These are phyloP conservation scores for Helianthus tuberosus DNA, from an alignment of 129 eudicot species.

Conservation along the genomic window DNA sequence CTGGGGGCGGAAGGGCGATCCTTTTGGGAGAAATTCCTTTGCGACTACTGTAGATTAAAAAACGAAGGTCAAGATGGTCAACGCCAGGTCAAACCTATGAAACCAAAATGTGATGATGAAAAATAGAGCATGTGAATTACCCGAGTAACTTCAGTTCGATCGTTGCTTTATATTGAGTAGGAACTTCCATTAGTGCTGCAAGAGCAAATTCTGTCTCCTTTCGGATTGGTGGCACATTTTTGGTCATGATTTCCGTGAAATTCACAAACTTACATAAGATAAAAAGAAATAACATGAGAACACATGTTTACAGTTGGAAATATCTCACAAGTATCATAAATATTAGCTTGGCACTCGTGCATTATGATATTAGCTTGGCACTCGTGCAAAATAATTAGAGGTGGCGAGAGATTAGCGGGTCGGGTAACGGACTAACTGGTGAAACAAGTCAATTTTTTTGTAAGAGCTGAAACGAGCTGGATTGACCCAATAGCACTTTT, in stretches of 20 bases:
- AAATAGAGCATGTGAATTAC: conserved; percentile 37
- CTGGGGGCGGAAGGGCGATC: conserved; percentile 90
- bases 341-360: not conserved
- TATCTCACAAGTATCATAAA: conserved; percentile 4
- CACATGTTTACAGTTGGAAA: not conserved
- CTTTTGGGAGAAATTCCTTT: conserved; percentile 64
- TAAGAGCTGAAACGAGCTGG: not conserved
- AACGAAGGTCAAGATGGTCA: conserved; percentile 12
- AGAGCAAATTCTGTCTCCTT: conserved; percentile 99
- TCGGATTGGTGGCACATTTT: conserved; percentile 68
- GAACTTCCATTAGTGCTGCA: conserved; percentile 93
- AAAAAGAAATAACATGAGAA: conserved; percentile 9
- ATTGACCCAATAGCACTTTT: conserved; percentile 5
- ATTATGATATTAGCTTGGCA: not conserved
- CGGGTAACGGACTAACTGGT: not conserved
- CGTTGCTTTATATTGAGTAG: conserved; percentile 94
- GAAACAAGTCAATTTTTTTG: not conserved
- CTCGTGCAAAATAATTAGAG: not conserved
- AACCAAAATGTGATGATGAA: conserved; percentile 11
- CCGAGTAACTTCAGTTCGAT: conserved; percentile 84
- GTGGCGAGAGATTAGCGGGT: not conserved
- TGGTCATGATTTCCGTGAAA: conserved; percentile 88
- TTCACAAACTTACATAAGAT: conserved; percentile 71
- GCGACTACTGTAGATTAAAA: conserved; percentile 45
- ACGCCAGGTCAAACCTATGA: conserved; percentile 8